Evolutionary conservation across 139 green algal species (phyloP), one percentile per base, ranked within the genome.

Genomic region (Coccomyxa sp.): DNA sequence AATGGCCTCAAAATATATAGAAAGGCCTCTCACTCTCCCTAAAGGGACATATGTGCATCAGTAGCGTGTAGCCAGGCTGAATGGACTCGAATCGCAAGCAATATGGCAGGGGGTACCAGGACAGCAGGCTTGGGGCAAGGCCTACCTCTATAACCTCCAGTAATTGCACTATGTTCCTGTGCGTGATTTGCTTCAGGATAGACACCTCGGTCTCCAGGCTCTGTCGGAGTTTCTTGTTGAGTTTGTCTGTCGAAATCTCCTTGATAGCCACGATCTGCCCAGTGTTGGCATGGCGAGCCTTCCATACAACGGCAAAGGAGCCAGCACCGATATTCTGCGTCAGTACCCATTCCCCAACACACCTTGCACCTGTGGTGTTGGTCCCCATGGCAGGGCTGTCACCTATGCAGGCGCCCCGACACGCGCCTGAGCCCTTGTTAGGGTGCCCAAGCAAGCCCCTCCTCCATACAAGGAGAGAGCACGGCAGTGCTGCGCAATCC

Each of bases 261-360:
- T 99, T 99, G 18, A 99, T 87, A 1, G 96, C 96, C 7, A 93
- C 95, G 0, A 84, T 64, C 37, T 89, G 40, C 6, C 89, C 86
- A 0, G 84, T 95, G 0, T 68, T 40, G 12, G n/a, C 40, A 79
- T 97, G 88, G 7, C 50, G 34, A 4, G 91, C 95, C 40, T 85
- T 84, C 94, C 94, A 99, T 24, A 99, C 96, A 0, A 93, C 84
- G 0, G 95, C 95, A 79, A 98, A 99, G 2, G 87, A 95, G 27
- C 96, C 96, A 5, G 74, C 76, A 7, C 95, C 95, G 36, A 98
- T 88, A 41, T 93, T 81, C 18, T 88, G 69, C 6, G 82, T 78
- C 27, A 98, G 75, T 33, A 80, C 64, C 90, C 94, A 98, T 4
- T 87, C 36, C 4, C 89, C 64, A 29, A 34, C n/a, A 31, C 50